Conservation (phyloP, 2,329 filamentous ascomycete species). For the Diaporthe destruens region DNA sequence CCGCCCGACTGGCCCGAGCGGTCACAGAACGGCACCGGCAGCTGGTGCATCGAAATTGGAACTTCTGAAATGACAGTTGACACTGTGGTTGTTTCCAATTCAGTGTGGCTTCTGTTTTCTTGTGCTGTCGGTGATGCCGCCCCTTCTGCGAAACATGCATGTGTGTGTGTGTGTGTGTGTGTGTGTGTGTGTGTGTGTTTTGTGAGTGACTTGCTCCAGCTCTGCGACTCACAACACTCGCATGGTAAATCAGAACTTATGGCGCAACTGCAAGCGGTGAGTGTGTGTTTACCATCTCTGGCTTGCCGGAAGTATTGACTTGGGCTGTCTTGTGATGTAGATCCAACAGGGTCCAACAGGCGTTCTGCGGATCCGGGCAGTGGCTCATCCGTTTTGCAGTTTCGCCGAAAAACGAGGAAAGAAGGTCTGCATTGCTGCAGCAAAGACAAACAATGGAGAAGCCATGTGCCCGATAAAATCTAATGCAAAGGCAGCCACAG, state of each 20-base stretch:
- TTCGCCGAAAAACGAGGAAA: background rate
- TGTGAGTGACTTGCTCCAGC: background rate
- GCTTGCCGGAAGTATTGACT: background rate
- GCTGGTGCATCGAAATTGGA: no score
- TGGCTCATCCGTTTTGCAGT: no score
- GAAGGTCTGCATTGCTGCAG: background rate
- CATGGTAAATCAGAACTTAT: background rate
- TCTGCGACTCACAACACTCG: background rate
- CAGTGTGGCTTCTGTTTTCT: background rate
- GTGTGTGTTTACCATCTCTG: background rate
- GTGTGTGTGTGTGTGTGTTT: no score
- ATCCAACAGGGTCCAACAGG: background rate
- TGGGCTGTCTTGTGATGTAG: background rate
- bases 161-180: background rate
- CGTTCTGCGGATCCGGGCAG: background rate
- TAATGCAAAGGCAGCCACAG: background rate
- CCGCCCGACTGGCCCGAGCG: background rate
- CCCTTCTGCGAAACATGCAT: background rate
- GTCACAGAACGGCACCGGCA: no score
- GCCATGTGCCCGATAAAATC: background rate
- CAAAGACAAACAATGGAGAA: background rate
- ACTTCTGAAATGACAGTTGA: no score
- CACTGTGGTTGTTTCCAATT: background rate
- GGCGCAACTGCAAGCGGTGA: background rate
- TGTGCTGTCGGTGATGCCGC: background rate